Conservation (phyloP, 2,329 filamentous ascomycete species). For the Aureobasidium mangrovei region DNA sequence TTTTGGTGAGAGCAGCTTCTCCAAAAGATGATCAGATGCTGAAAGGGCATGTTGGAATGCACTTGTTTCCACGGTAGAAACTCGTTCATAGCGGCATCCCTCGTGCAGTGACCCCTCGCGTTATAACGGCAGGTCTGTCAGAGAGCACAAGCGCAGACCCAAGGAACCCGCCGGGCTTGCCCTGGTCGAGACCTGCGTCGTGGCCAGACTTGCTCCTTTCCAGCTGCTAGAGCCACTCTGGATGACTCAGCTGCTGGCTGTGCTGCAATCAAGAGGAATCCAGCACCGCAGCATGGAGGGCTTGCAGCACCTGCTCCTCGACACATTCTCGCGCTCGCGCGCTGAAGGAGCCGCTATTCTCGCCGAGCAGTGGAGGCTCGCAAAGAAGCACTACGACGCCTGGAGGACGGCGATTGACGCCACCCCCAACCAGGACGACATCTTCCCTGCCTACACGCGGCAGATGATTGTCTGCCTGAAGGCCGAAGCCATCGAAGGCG, state of each 20-base stretch:
- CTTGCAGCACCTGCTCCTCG: not conserved
- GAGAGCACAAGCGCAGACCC: no score
- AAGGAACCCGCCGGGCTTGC: not conserved
- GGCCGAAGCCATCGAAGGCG: not conserved
- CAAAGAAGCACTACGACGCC: not conserved
- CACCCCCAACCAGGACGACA: not conserved
- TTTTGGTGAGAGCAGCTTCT: no score
- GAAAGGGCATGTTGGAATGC: no score
- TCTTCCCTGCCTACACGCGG: not conserved
- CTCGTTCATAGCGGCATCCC: no score
- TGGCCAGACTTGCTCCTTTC: not conserved
- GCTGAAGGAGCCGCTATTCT: not conserved
- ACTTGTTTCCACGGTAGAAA: no score
- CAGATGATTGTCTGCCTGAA: not conserved
- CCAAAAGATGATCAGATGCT: no score
- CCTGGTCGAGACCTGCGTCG: not conserved
- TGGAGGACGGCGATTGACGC: not conserved
- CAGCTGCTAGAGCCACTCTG: not conserved
- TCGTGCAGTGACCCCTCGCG: no score
- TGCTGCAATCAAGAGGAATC: not conserved
- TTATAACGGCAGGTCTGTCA: no score
- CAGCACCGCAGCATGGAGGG: not conserved
- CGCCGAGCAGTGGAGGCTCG: not conserved
- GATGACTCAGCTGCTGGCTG: not conserved
- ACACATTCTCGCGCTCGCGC: not conserved